These are phyloP conservation scores for Mycena maculata DNA, from an alignment of 768 basidiomycete genomes.

Conservation along the genomic window DNA sequence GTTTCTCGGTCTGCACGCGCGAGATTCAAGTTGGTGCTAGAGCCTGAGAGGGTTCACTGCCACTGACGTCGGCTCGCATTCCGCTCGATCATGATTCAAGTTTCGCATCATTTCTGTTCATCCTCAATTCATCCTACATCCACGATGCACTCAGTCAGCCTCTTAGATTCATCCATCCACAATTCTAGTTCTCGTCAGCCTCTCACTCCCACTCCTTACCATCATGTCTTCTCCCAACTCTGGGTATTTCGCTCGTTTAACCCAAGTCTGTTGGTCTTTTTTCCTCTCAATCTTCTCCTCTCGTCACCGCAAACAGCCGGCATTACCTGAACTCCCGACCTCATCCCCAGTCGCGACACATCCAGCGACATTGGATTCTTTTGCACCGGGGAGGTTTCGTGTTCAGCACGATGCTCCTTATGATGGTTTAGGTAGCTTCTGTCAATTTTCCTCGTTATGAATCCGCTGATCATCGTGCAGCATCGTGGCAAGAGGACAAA, in stretches of 20 bases:
- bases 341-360: neutral
- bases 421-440: neutral
- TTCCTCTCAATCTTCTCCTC: conserved; percentile 22
- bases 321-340: conserved; percentile 21
- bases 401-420: neutral
- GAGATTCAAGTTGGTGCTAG: too few species aligned
- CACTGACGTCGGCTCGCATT: too few species aligned
- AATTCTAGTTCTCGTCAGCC: conserved; percentile 20
- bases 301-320: conserved; percentile 10
- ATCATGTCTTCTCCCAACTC: conserved; percentile 16
- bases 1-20: too few species aligned
- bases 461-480: neutral
- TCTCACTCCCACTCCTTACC: conserved; percentile 8
- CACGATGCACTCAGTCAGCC: conserved; percentile 3
- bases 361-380: too few species aligned
- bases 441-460: neutral
- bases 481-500: conserved; percentile 33
- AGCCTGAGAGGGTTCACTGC: too few species aligned
- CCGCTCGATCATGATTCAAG: too few species aligned
- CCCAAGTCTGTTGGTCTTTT: conserved; percentile 14
- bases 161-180: neutral
- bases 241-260: conserved; percentile 27
- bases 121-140: too few species aligned
- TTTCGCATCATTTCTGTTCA: too few species aligned
- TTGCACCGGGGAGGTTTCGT: neutral